These are phyloP conservation scores for Blastobotrys serpentis DNA, from an alignment of 1,139 yeast species.

Conservation along the genomic window DNA sequence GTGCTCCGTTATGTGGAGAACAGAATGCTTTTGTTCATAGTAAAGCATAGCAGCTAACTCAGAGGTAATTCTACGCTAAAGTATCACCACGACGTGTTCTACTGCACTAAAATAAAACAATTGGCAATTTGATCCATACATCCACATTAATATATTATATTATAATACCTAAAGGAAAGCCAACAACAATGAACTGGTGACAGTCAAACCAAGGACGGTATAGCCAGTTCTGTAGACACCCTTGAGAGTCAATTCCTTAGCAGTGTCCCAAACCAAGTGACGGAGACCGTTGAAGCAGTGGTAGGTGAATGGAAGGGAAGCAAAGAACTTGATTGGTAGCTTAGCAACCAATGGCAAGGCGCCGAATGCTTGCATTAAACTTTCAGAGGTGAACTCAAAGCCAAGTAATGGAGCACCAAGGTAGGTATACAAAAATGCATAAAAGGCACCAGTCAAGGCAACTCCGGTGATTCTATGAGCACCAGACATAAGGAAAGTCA, in stretches of 20 bases:
- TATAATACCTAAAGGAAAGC: slow-evolving; percentile 34
- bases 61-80: no score
- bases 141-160: no score
- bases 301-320: slow-evolving; percentile 82
- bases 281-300: slow-evolving; percentile 85
- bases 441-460: slow-evolving; percentile 68
- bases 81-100: no score
- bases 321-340: slow-evolving; percentile 61
- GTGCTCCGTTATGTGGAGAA: no score
- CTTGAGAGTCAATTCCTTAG: slow-evolving; percentile 69
- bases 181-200: slow-evolving; percentile 55
- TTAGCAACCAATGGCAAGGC: slow-evolving; percentile 62
- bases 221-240: slow-evolving; percentile 95
- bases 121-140: no score
- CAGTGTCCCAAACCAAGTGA: slow-evolving; percentile 91
- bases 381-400: slow-evolving; percentile 56
- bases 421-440: slow-evolving; percentile 71
- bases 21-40: no score
- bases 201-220: slow-evolving; percentile 71
- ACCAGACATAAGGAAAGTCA: slow-evolving; percentile 77
- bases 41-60: no score
- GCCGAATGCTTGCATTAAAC: slow-evolving; percentile 49
- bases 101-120: no score
- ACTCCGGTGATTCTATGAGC: slow-evolving; percentile 90
- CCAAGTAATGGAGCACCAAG: slow-evolving; percentile 70